These are phyloP conservation scores for Capsicum pubescens DNA, from an alignment of 257 asterid genomes.

Conservation along the genomic window DNA sequence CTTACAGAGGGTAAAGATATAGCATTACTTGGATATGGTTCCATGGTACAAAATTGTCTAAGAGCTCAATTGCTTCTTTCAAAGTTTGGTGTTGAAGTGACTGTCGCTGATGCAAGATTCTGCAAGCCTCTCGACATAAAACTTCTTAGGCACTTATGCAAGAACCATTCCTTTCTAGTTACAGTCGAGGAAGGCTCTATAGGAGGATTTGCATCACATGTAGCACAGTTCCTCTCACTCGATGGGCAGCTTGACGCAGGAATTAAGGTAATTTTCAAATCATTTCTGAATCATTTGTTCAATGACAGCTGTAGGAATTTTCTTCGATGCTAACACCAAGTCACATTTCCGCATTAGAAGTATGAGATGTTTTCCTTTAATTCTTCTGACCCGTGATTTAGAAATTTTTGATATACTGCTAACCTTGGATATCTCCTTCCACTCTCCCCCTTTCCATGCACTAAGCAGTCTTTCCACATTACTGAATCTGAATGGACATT, in stretches of 20 bases:
- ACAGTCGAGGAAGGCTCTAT: constrained; percentile 89
- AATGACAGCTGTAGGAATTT: constrained; percentile 6
- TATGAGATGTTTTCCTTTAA: neutral
- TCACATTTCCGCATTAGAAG: neutral
- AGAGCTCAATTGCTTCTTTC: constrained; percentile 80
- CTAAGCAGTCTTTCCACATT: neutral
- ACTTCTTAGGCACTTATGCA: constrained; percentile 63
- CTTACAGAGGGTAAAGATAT: constrained; percentile 72
- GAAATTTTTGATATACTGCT: neutral
- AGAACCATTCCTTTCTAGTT: constrained; percentile 63
- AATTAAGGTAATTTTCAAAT: constrained; percentile 56
- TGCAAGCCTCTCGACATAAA: constrained; percentile 88
- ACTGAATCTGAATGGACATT: neutral
- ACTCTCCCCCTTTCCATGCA: neutral
- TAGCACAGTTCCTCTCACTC: constrained; percentile 78
- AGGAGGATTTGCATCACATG: constrained; percentile 90
- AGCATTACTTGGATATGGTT: constrained; percentile 82
- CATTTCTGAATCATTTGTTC: neutral
- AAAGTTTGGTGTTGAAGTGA: constrained; percentile 66
- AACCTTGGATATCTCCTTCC: neutral
- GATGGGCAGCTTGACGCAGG: constrained; percentile 86
- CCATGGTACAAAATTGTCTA: constrained; percentile 86
- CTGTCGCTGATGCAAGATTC: constrained; percentile 95
- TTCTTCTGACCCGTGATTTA: neutral
- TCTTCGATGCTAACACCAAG: neutral